Conservation (phyloP, 768 basidiomycete genomes). For the Termitomyces heimii region DNA sequence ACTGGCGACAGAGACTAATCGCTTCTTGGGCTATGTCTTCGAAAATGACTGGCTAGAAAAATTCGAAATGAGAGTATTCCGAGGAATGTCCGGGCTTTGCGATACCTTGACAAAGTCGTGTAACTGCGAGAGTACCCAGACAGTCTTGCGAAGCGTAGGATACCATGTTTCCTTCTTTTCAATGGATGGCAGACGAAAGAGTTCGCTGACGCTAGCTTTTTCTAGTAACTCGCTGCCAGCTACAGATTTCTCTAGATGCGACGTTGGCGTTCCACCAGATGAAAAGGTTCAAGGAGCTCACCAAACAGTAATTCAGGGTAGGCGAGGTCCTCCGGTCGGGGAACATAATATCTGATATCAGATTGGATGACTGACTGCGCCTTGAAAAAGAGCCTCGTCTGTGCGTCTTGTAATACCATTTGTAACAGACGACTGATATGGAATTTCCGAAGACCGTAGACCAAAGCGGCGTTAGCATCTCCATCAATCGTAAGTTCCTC, state of each 20-base stretch:
- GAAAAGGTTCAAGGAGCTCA: constrained; percentile 25
- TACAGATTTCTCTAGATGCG: constrained; percentile 26
- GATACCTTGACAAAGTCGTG: constrained; percentile 89
- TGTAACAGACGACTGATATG: constrained; percentile 79
- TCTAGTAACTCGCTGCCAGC: constrained; percentile 48
- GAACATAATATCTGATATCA: constrained; percentile 80
- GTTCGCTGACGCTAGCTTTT: constrained; percentile 61
- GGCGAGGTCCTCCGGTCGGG: constrained; percentile 72
- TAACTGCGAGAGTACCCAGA: constrained; percentile 88
- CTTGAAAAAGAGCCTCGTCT: constrained; percentile 93
- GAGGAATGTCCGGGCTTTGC: not conserved
- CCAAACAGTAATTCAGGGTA: constrained; percentile 82
- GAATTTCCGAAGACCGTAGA: constrained; percentile 45
- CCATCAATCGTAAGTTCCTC: constrained; percentile 36
- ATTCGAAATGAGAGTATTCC: not conserved
- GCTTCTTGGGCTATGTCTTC: constrained; percentile 97
- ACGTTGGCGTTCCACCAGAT: not conserved
- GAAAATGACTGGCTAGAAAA: constrained; percentile 80
- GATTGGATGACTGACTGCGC: constrained; percentile 88
- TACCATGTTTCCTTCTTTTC: constrained; percentile 87
- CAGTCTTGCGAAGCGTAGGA: constrained; percentile 80
- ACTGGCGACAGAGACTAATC: constrained; percentile 73
- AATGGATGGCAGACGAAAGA: constrained; percentile 66
- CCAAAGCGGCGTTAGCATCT: constrained; percentile 19
- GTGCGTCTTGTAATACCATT: constrained; percentile 93